phyloP scores from a whole-genome alignment of 768 basidiomycete genomes.

The Boletus speciosus region DNA sequence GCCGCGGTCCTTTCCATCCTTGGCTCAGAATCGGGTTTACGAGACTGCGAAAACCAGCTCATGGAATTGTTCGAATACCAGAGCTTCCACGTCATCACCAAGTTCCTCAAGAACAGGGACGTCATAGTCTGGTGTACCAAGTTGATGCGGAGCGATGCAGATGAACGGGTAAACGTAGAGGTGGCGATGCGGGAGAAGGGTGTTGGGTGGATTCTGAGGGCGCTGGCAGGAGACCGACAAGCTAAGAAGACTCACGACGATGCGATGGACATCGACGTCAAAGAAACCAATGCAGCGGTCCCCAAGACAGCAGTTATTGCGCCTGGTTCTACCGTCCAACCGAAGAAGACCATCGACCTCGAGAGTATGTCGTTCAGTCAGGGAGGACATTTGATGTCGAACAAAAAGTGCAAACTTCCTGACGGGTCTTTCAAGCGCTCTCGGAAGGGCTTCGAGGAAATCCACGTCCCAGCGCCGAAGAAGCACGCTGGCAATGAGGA shows the following conservation, averaged over 20 bases:
- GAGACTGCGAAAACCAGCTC: constrained; percentile 92
- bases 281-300: constrained; percentile 41
- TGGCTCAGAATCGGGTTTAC: constrained; percentile 78
- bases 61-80: constrained; percentile 97
- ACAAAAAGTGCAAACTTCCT: constrained; percentile 97
- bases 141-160: constrained; percentile 82
- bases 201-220: constrained; percentile 91
- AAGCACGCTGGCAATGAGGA: constrained; percentile 58
- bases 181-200: constrained; percentile 98
- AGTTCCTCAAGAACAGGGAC: constrained; percentile 93
- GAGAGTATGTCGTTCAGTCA: constrained; percentile 96
- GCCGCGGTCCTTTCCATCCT: constrained; percentile 79
- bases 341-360: constrained; percentile 81
- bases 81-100: constrained; percentile 84
- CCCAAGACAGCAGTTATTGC: constrained; percentile 85
- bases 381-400: constrained; percentile 96
- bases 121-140: constrained; percentile 98
- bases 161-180: constrained; percentile 89
- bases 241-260: constrained; percentile 48
- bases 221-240: constrained; percentile 79
- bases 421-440: constrained; percentile 97
- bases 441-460: constrained; percentile 96
- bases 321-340: constrained; percentile 83
- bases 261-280: constrained; percentile 79
- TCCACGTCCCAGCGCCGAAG: constrained; percentile 94